Conservation (phyloP, 768 basidiomycete genomes). For the Podaxis sp. region DNA sequence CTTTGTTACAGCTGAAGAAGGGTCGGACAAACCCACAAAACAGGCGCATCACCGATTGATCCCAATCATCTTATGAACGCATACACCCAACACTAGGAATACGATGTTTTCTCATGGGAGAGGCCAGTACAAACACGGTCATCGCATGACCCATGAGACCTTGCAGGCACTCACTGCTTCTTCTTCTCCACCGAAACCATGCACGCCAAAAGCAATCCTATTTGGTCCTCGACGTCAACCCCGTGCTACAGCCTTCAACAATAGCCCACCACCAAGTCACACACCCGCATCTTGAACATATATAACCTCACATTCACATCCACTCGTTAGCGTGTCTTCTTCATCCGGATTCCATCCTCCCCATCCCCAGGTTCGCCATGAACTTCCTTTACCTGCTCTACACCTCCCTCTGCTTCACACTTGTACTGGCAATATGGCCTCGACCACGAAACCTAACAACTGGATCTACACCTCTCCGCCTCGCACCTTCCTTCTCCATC, state of each 20-base stretch:
- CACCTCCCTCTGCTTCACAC: constrained; percentile 11
- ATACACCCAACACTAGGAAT: background rate
- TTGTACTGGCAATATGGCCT: constrained; percentile 42
- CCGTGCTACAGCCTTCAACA: background rate
- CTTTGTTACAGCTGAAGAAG: too few species aligned
- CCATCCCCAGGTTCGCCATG: background rate
- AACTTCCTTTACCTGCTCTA: constrained; percentile 8
- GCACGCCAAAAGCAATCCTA: background rate
- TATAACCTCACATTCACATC: background rate
- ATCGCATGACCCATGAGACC: background rate
- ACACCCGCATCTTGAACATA: background rate
- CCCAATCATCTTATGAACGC: too few species aligned
- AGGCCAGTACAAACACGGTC: background rate
- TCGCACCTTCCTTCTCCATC: constrained; percentile 54
- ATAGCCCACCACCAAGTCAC: background rate
- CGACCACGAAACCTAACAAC: constrained; percentile 47
- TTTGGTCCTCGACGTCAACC: background rate
- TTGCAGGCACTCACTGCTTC: background rate
- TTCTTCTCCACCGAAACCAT: background rate
- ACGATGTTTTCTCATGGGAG: background rate
- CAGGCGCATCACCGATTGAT: too few species aligned
- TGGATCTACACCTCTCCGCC: constrained; percentile 41
- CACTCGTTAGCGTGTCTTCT: background rate
- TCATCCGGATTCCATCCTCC: background rate
- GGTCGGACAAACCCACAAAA: too few species aligned